Conservation (phyloP, 305 asterid species). For the Lippia alba region DNA sequence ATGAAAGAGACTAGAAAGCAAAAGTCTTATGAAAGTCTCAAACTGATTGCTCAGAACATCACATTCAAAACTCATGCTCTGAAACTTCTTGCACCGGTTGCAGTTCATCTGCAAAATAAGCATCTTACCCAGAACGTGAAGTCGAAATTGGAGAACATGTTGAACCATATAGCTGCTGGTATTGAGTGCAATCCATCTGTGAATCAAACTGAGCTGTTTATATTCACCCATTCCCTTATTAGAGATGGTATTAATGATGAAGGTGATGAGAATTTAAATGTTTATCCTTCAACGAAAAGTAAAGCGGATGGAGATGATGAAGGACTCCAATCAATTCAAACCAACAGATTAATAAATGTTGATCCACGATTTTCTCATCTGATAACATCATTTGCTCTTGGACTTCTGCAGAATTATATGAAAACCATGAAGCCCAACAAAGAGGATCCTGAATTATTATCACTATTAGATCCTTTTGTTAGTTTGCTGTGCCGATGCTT, state of each 20-base stretch:
- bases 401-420: conserved; percentile 72
- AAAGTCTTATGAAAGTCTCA: conserved; percentile 89
- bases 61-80: conserved; percentile 81
- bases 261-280: conserved; percentile 42
- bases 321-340: conserved; percentile 31
- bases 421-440: conserved; percentile 63
- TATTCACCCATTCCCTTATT: conserved; percentile 71
- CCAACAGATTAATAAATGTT: conserved; percentile 54
- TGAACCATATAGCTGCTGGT: conserved; percentile 80
- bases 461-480: conserved; percentile 82
- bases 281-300: conserved; percentile 29
- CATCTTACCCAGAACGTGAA: conserved; percentile 76
- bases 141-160: conserved; percentile 81
- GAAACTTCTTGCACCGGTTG: conserved; percentile 80
- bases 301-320: conserved; percentile 42
- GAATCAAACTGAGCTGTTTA: conserved; percentile 67
- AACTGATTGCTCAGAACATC: conserved; percentile 78
- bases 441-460: conserved; percentile 54
- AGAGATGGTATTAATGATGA: conserved; percentile 64
- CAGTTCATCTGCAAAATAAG: conserved; percentile 60
- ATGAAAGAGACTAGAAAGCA: conserved; percentile 97
- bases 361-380: conserved; percentile 72
- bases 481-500: conserved; percentile 69
- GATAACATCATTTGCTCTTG: conserved; percentile 79
- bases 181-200: conserved; percentile 83